phyloP scores from a whole-genome alignment of 305 asterid genomes.

The Euphrasia arctica region DNA sequence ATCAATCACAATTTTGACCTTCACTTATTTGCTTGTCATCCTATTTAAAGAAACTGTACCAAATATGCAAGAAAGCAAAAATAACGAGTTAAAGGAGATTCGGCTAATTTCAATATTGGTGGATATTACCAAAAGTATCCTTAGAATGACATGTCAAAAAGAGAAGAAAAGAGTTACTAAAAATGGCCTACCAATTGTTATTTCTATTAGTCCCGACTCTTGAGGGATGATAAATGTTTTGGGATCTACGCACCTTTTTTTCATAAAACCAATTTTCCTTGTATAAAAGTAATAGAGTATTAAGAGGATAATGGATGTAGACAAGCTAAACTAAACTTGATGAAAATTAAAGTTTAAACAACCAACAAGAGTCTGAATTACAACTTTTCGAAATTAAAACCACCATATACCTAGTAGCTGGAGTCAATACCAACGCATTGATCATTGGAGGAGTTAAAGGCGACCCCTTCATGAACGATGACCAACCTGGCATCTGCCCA shows the following conservation, averaged over 20 bases:
- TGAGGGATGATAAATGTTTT: neutral
- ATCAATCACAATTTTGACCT: neutral
- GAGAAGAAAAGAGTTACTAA: too few relatives aligned
- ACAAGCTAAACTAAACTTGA: neutral
- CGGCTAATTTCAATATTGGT: neutral
- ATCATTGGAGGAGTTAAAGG: constrained; percentile 76
- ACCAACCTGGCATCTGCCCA: constrained; percentile 96
- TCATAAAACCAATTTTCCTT: neutral
- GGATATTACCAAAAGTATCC: neutral
- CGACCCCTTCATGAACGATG: constrained; percentile 83
- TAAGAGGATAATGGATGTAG: neutral
- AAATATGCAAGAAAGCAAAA: too few relatives aligned
- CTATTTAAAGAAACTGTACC: neutral
- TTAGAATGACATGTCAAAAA: too few relatives aligned
- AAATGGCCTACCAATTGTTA: neutral
- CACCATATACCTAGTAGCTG: constrained; percentile 84
- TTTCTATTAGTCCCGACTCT: neutral
- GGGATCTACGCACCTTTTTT: neutral
- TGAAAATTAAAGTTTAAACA: too few relatives aligned
- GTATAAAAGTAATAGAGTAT: neutral
- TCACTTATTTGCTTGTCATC: neutral
- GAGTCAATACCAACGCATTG: constrained; percentile 75
- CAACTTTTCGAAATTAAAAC: constrained; percentile 23
- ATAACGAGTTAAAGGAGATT: neutral
- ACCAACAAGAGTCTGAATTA: constrained; percentile 30